A percentile compares a stretch with the other conserved stretches of the same genome.
phyloP scores from a whole-genome alignment of 371 early-diverging fungal species.

The Circinella minor region DNA sequence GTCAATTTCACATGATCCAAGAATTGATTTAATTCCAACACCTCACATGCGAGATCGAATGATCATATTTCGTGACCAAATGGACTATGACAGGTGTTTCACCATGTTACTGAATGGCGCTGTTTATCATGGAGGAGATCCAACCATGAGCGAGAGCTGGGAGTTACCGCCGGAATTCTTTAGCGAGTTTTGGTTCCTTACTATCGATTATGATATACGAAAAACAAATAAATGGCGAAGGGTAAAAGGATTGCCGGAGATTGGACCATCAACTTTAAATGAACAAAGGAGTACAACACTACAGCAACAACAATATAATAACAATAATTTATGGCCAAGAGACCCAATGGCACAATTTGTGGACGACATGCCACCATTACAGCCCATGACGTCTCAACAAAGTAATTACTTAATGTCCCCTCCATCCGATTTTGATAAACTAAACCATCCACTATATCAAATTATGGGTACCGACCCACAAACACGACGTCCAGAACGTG shows the following conservation, averaged over 20 bases:
- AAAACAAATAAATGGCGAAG: slow-evolving; percentile 46
- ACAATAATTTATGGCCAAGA: not conserved
- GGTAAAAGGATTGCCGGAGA: slow-evolving; percentile 40
- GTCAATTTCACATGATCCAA: slow-evolving; percentile 62
- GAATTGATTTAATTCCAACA: slow-evolving; percentile 63
- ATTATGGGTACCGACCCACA: slow-evolving; percentile 28
- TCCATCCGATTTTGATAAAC: not conserved
- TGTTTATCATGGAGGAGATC: slow-evolving; percentile 61
- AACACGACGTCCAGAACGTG: slow-evolving; percentile 25
- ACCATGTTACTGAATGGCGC: slow-evolving; percentile 52
- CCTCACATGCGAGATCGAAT: slow-evolving; percentile 64
- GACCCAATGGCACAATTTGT: slow-evolving; percentile 16
- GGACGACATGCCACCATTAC: slow-evolving; percentile 20
- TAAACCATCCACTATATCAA: slow-evolving; percentile 29
- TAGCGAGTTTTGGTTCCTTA: slow-evolving; percentile 52
- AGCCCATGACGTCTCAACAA: slow-evolving; percentile 3
- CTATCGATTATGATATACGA: slow-evolving; percentile 39
- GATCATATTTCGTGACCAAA: slow-evolving; percentile 61
- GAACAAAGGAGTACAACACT: not conserved
- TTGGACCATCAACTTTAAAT: slow-evolving; percentile 16
- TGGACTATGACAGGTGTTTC: slow-evolving; percentile 63
- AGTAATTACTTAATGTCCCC: slow-evolving; percentile 2
- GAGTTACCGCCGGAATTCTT: slow-evolving; percentile 62
- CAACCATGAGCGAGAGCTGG: slow-evolving; percentile 62
- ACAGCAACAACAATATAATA: not conserved